Evolutionary conservation across 2,329 filamentous ascomycete species (phyloP).

Genomic region (Neopestalotiopsis rosae): DNA sequence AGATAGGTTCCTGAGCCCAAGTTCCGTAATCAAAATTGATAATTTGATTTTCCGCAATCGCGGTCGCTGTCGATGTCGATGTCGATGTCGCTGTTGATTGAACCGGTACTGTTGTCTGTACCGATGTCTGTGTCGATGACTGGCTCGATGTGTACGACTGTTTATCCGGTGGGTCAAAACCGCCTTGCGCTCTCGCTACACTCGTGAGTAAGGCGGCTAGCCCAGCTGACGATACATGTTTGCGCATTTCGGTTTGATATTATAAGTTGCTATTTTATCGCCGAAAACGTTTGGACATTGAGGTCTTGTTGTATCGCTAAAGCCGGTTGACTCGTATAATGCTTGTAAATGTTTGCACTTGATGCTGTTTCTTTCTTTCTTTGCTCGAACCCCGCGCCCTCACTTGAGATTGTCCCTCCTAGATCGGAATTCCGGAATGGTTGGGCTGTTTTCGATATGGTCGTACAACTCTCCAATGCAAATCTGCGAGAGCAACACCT

Average conservation of each 20-base stretch:
- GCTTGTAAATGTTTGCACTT: not conserved
- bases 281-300: not conserved
- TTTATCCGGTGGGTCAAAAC: no score
- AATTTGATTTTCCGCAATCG: no score
- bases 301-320: not conserved
- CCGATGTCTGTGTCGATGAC: no score
- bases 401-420: not conserved
- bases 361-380: not conserved
- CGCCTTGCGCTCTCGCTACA: not conserved
- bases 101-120: no score
- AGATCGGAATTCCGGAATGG: not conserved
- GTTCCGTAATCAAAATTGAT: no score
- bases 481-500: not conserved
- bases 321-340: not conserved
- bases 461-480: not conserved
- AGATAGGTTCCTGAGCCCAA: no score
- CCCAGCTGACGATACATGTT: not conserved
- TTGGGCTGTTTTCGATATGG: not conserved
- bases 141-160: no score
- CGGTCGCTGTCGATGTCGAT: no score
- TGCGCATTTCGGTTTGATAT: not conserved
- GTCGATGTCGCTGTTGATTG: no score
- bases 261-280: not conserved
- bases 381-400: not conserved
- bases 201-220: not conserved